Base-by-base conservation (phyloP, 805 yeast species). In the Clavispora asparagi region DNA sequence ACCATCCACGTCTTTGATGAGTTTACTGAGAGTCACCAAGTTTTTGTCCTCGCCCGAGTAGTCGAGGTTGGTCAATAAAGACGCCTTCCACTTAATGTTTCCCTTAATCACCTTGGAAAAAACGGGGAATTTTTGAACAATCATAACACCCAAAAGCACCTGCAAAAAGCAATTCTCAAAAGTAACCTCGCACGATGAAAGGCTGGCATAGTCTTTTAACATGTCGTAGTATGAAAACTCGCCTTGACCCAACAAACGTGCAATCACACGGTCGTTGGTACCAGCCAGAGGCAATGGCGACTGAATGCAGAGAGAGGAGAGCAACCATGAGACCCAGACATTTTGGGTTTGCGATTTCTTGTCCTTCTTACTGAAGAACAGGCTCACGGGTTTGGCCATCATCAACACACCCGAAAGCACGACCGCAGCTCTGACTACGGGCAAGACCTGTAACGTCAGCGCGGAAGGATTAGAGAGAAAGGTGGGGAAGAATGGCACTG, bases 401-500 rank as follows among this genome's bases (percentile, higher is more conserved):
- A 39, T 48, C 1, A 35, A 38, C n/a, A 51, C 17, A 31, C 54
- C 49, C 13, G 47, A 44, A 17, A 50, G 14, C 28, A 56, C 30
- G 19, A 56, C 44, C n/a, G 47, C 41, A 3, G 50, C 33, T 27
- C 55, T 44, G 13, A 50, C 31, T 11, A 46, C 19, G 12, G 36
- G 29, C 47, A 54, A 49, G 2, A 51, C 28, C 26, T 54, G 55
- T 17, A 47, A 23, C 6, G 44, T 39, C 11, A 49, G n/a, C 10
- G 51, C 51, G 3, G 57, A 49, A 5, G 59, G 56, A 8, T 32
- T 40, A 2, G 50, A 25, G 6, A 54, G 36, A 1, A 44, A 29
- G 4, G 44, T 8, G 28, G 56, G 56, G 14, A 55, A 36, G 33
- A 64, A 45, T 10, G 83, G 83, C 39, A 77, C 51, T 0, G 81